Evolutionary conservation across 257 asterid genomes (phyloP).

Genomic region (Verbena officinalis): DNA sequence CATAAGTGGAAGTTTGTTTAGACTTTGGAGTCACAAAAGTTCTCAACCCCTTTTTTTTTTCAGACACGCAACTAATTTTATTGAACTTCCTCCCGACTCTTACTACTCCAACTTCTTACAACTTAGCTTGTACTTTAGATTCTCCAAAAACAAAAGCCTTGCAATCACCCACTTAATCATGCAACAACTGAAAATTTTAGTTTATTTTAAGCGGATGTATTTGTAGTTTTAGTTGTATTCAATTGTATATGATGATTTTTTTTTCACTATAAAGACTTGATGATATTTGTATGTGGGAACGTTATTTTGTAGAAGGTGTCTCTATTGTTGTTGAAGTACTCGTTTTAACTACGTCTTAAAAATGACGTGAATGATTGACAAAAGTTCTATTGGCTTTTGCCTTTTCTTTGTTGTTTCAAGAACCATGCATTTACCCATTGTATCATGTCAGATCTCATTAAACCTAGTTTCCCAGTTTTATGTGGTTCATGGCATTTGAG

Average conservation of each 20-base stretch:
- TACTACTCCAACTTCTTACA: too few species aligned
- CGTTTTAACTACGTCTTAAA: background rate
- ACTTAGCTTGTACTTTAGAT: too few species aligned
- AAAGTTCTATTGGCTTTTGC: too few species aligned
- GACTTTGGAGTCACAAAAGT: too few species aligned
- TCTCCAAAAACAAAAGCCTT: too few species aligned
- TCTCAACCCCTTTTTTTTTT: too few species aligned
- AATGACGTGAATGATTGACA: too few species aligned
- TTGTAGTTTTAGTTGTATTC: background rate
- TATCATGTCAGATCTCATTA: background rate
- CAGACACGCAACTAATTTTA: too few species aligned
- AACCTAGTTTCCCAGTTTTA: conserved; percentile 2
- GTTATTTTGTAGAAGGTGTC: background rate
- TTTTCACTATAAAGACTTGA: background rate
- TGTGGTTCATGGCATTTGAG: background rate
- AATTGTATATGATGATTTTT: background rate
- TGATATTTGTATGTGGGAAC: background rate
- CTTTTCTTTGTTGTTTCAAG: background rate
- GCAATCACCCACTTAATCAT: too few species aligned
- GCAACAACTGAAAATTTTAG: background rate
- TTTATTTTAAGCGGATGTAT: background rate
- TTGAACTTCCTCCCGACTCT: too few species aligned
- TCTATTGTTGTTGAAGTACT: background rate
- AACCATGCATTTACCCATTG: background rate
- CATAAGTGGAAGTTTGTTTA: too few species aligned